Evolutionary conservation across 257 asterid species (phyloP).

Genomic region (Fraxinus pennsylvanica): DNA sequence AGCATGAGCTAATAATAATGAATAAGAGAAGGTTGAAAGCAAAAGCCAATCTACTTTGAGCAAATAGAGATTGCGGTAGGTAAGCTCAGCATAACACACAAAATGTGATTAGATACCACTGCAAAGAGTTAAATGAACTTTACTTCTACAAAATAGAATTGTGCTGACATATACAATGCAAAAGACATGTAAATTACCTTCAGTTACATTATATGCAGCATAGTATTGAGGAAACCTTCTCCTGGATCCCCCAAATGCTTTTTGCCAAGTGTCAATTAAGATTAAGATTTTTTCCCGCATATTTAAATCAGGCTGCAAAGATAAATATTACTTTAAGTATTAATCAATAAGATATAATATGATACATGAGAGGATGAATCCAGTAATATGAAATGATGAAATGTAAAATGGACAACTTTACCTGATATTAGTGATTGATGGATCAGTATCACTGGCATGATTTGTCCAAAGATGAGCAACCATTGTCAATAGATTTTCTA

Average conservation of each 20-base stretch:
- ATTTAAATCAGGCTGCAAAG: slow-evolving; percentile 81
- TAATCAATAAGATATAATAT: too few relatives aligned
- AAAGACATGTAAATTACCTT: slow-evolving; percentile 50
- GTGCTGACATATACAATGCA: slow-evolving; percentile 5
- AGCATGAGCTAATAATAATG: not conserved
- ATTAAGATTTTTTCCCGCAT: slow-evolving; percentile 92
- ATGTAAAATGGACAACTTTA: too few relatives aligned
- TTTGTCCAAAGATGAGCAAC: too few relatives aligned
- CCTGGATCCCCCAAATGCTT: slow-evolving; percentile 80
- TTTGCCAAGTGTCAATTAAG: slow-evolving; percentile 94
- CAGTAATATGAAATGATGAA: too few relatives aligned
- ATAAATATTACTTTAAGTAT: too few relatives aligned
- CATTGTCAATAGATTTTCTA: too few relatives aligned
- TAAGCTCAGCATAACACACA: not conserved
- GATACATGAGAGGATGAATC: too few relatives aligned
- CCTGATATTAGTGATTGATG: too few relatives aligned
- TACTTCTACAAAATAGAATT: not conserved
- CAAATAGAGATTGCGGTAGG: not conserved
- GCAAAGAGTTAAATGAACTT: not conserved
- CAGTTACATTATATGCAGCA: slow-evolving; percentile 87
- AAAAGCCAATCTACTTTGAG: not conserved
- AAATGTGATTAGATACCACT: not conserved
- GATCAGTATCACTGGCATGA: too few relatives aligned
- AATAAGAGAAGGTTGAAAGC: not conserved
- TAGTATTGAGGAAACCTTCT: slow-evolving; percentile 86